phyloP scores from a whole-genome alignment of 768 basidiomycete species.

The Podaxis mareebaensis region DNA sequence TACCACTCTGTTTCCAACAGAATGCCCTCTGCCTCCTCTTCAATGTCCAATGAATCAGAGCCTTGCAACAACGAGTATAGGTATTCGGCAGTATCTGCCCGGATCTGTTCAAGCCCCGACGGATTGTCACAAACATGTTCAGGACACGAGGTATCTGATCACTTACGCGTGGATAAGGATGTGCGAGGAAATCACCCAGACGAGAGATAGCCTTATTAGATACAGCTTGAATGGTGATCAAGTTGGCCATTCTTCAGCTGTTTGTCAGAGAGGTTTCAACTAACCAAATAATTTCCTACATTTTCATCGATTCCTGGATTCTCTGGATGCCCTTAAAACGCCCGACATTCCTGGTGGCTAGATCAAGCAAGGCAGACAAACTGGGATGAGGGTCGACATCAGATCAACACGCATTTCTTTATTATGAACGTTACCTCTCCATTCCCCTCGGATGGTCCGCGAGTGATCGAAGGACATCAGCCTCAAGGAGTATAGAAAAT shows the following conservation, averaged over 20 bases:
- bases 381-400: conserved; percentile 42
- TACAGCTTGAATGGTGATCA: conserved; percentile 53
- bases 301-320: conserved; percentile 79
- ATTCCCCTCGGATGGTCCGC: conserved; percentile 46
- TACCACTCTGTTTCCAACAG: conserved; percentile 85
- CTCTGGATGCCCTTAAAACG: conserved; percentile 83
- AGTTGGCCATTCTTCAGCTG: conserved; percentile 57
- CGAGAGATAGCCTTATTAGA: conserved; percentile 43
- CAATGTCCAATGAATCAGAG: conserved; percentile 59
- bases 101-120: conserved; percentile 50
- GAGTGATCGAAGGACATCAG: conserved; percentile 56
- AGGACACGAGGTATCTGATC: conserved; percentile 18
- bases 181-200: conserved; percentile 66
- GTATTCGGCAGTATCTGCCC: conserved; percentile 79
- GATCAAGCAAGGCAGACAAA: conserved; percentile 49
- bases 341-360: conserved; percentile 62
- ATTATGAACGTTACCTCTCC: conserved; percentile 45
- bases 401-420: conserved; percentile 42
- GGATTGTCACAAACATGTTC: conserved; percentile 15
- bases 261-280: conserved; percentile 11
- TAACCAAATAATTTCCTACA: conserved; percentile 48
- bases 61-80: conserved; percentile 78
- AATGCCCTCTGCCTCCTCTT: conserved; percentile 65
- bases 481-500: conserved; percentile 72
- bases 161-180: conserved; percentile 78